A percentile compares a stretch with the other conserved stretches of the same genome.
Evolutionary conservation across 371 early-diverging fungal species (phyloP).

Genomic region (Vittaforma corneae): DNA sequence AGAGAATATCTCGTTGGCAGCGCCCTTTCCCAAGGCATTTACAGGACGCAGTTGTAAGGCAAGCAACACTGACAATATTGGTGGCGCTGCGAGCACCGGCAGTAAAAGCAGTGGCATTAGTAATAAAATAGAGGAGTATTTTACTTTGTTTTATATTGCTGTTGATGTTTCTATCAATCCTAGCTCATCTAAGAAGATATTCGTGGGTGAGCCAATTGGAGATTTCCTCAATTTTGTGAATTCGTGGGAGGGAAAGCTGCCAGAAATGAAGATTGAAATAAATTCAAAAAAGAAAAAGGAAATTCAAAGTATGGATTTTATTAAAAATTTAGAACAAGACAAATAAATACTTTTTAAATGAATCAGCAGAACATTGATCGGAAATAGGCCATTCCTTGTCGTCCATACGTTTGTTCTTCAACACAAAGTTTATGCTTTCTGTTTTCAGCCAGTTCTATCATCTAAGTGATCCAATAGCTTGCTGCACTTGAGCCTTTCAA

Average conservation of each 20-base stretch:
- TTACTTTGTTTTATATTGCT: slow-evolving; percentile 3
- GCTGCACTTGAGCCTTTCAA: too few species aligned
- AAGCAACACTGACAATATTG: background rate
- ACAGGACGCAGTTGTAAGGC: slow-evolving; percentile 58
- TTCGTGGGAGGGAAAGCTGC: slow-evolving; percentile 20
- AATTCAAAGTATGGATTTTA: background rate
- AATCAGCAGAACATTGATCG: background rate
- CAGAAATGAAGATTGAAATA: slow-evolving; percentile 10
- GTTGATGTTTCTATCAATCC: background rate
- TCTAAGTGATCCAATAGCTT: too few species aligned
- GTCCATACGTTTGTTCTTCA: background rate
- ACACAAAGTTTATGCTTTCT: too few species aligned
- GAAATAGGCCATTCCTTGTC: background rate
- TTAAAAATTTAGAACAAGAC: background rate
- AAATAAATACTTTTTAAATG: background rate
- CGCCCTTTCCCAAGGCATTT: slow-evolving; percentile 77
- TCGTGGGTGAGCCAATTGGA: background rate
- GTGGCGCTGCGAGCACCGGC: background rate
- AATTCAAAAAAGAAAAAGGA: slow-evolving; percentile 8
- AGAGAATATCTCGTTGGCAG: slow-evolving; percentile 68
- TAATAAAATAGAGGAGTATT: background rate
- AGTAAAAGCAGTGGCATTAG: background rate
- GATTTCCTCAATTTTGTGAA: background rate
- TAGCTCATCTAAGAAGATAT: slow-evolving; percentile 16
- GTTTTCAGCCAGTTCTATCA: too few species aligned